A percentile compares a stretch with the other conserved stretches of the same genome.
Evolutionary conservation across 1,284 basidiomycete genomes (phyloP).

Genomic region (Apiotrichum domesticum): DNA sequence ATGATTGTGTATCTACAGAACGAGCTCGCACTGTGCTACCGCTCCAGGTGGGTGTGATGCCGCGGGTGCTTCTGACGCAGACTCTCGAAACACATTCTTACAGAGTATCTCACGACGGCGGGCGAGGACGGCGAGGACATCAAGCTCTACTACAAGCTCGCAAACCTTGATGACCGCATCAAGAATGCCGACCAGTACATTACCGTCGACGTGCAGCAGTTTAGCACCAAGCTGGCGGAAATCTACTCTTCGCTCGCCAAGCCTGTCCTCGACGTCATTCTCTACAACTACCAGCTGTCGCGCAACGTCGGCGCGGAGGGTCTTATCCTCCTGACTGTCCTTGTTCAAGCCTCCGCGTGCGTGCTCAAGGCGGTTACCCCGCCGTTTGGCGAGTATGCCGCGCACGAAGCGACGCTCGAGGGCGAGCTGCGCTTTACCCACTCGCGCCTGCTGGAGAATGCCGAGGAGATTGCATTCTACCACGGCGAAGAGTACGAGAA

Average conservation of each 20-base stretch:
- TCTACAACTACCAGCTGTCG: conserved; percentile 95
- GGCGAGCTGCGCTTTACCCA: conserved; percentile 86
- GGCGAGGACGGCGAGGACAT: conserved; percentile 41
- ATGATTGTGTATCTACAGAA: conserved; percentile 92
- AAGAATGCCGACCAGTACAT: conserved; percentile 83
- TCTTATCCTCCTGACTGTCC: conserved; percentile 71
- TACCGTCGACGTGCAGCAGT: conserved; percentile 90
- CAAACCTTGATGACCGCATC: conserved; percentile 87
- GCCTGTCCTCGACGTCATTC: conserved; percentile 75
- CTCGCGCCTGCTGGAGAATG: conserved; percentile 85
- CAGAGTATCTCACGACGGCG: conserved; percentile 58
- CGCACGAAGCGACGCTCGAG: conserved; percentile 68
- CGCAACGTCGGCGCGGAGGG: conserved; percentile 93
- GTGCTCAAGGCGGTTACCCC: conserved; percentile 80
- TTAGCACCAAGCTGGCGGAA: conserved; percentile 83
- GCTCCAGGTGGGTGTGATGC: conserved; percentile 55
- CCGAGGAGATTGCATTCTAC: conserved; percentile 92
- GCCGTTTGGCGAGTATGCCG: conserved; percentile 87
- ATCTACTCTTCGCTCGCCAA: conserved; percentile 94
- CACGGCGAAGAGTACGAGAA: conserved; percentile 88
- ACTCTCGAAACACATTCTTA: conserved; percentile 75
- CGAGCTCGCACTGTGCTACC: conserved; percentile 86
- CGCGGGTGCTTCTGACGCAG: conserved; percentile 10
- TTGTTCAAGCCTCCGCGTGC: conserved; percentile 71
- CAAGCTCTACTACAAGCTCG: conserved; percentile 85